A percentile compares a stretch with the other conserved stretches of the same genome.
phyloP scores from a whole-genome alignment of 2,329 filamentous ascomycete genomes.

The Xylaria sp. region DNA sequence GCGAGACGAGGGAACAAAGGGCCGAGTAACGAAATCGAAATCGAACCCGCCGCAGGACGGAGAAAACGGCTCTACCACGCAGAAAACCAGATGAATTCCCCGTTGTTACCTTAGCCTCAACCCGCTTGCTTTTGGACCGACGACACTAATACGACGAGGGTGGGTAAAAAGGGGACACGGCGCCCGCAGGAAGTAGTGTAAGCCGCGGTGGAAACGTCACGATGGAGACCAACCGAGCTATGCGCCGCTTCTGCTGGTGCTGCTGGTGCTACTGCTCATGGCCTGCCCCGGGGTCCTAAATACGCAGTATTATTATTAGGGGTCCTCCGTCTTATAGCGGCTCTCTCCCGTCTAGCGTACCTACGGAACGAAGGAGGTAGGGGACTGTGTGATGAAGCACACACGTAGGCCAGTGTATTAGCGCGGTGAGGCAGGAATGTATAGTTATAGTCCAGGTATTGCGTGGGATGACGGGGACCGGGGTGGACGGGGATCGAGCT shows the following conservation, averaged over 20 bases:
- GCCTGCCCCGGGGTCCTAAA: slow-evolving; percentile 11
- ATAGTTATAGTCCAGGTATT: not conserved
- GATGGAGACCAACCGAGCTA: slow-evolving; percentile 33
- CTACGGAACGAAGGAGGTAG: not conserved
- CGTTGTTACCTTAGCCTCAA: slow-evolving; percentile 29
- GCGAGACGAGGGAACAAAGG: slow-evolving; percentile 43
- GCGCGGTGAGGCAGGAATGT: not conserved
- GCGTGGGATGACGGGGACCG: slow-evolving; percentile 8
- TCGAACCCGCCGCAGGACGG: slow-evolving; percentile 28
- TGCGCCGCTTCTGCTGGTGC: slow-evolving; percentile 17
- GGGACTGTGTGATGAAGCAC: not conserved
- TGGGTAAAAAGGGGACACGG: slow-evolving; percentile 32
- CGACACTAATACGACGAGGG: slow-evolving; percentile 24
- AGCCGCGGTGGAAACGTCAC: slow-evolving; percentile 31
- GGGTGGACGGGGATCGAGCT: slow-evolving; percentile 23
- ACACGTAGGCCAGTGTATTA: slow-evolving; percentile 3
- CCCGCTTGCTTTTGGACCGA: slow-evolving; percentile 10
- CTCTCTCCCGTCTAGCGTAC: not conserved
- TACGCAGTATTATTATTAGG: slow-evolving; percentile 2
- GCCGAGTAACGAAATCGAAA: slow-evolving; percentile 42
- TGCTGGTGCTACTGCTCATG: slow-evolving; percentile 15
- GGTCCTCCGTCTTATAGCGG: slow-evolving; percentile 19
- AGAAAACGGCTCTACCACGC: slow-evolving; percentile 26
- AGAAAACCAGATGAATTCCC: slow-evolving; percentile 25
- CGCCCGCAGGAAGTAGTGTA: slow-evolving; percentile 33